These are phyloP conservation scores for Solanum infundibuliforme DNA, from an alignment of 257 asterid species.

Conservation along the genomic window DNA sequence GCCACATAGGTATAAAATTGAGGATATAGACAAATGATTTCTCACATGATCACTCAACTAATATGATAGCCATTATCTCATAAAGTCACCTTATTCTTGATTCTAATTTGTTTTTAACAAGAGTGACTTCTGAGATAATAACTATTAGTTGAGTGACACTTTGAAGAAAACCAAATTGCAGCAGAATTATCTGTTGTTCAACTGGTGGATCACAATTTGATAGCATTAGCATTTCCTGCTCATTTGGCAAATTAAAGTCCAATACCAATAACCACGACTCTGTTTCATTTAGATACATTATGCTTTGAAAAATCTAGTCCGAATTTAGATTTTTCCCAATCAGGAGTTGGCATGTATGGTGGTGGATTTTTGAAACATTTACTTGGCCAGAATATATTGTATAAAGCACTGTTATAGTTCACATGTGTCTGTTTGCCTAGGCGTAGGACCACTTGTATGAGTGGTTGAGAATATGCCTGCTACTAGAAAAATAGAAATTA, in stretches of 20 bases:
- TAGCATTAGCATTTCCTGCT: neutral
- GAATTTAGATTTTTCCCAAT: neutral
- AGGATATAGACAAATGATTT: neutral
- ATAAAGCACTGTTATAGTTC: neutral
- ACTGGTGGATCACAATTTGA: neutral
- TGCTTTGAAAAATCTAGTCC: neutral
- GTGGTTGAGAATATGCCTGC: neutral
- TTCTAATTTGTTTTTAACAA: neutral
- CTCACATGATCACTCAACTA: neutral
- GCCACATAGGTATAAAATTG: neutral
- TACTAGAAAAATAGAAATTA: neutral
- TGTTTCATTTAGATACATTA: neutral
- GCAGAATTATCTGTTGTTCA: neutral
- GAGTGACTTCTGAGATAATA: too few relatives aligned
- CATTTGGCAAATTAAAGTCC: neutral
- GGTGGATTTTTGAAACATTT: neutral
- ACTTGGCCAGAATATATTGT: neutral
- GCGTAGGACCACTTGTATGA: neutral
- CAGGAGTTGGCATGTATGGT: neutral
- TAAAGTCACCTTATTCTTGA: neutral
- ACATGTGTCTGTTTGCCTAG: neutral
- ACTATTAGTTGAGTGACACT: neutral
- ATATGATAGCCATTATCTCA: neutral
- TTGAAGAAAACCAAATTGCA: neutral
- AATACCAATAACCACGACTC: neutral